Percentiles rank a stretch among this genome's conserved stretches.
These are phyloP conservation scores for Saccharomyces mikatae DNA, from an alignment of 805 yeast genomes.

Conservation along the genomic window DNA sequence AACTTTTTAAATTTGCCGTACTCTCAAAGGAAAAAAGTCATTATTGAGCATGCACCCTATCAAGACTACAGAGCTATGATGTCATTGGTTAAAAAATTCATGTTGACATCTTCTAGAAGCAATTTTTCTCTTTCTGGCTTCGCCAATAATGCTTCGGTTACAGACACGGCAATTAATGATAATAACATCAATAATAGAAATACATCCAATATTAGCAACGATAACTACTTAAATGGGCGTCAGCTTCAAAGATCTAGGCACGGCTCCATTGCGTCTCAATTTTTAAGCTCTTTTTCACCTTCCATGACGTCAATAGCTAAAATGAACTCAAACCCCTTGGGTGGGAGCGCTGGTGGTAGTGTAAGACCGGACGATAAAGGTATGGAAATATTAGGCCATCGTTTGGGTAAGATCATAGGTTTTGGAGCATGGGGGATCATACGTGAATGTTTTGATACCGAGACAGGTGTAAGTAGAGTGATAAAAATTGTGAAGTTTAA, in stretches of 20 bases:
- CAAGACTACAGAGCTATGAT: slow-evolving; percentile 31
- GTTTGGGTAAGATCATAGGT: slow-evolving; percentile 69
- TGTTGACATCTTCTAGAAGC: slow-evolving; percentile 21
- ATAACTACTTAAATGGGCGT: neutral
- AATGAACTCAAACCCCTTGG: neutral
- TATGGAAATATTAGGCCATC: slow-evolving; percentile 52
- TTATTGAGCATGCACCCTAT: slow-evolving; percentile 31
- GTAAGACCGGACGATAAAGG: slow-evolving; percentile 52
- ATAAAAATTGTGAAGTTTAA: slow-evolving; percentile 53
- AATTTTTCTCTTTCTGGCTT: slow-evolving; percentile 13
- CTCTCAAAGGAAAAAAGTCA: slow-evolving; percentile 46
- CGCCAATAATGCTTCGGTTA: neutral
- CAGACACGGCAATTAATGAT: neutral
- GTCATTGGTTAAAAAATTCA: slow-evolving; percentile 22
- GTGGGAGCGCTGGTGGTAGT: neutral
- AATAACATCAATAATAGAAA: neutral
- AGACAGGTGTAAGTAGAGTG: slow-evolving; percentile 39
- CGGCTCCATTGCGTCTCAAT: slow-evolving; percentile 30
- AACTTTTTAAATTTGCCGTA: slow-evolving; percentile 51
- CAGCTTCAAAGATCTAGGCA: slow-evolving; percentile 16
- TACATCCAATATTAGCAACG: neutral
- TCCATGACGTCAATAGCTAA: slow-evolving; percentile 14
- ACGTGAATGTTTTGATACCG: slow-evolving; percentile 48
- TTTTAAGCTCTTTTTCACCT: slow-evolving; percentile 29
- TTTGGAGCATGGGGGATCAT: slow-evolving; percentile 88